A percentile compares a stretch with the other conserved stretches of the same genome.
Evolutionary conservation across 176 grass and related monocot genomes (phyloP).

Genomic region (Carex myosuroides): DNA sequence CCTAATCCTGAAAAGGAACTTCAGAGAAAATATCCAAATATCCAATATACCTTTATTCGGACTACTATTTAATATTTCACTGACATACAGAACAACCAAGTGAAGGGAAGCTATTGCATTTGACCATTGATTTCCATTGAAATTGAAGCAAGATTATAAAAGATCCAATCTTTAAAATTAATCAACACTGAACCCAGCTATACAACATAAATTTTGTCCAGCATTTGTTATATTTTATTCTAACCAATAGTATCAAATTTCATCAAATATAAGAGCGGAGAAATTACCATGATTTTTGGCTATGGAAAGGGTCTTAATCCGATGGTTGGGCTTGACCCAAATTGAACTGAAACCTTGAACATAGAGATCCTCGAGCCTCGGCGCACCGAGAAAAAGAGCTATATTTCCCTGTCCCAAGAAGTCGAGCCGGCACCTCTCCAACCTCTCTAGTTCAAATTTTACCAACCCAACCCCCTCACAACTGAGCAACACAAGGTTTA

Average conservation of each 20-base stretch:
- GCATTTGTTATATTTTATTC: not conserved
- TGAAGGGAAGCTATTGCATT: not conserved
- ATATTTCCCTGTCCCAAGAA: slow-evolving; percentile 55
- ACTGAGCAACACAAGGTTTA: slow-evolving; percentile 67
- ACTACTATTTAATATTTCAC: not conserved
- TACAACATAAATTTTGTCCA: not conserved
- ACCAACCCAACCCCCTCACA: slow-evolving; percentile 59
- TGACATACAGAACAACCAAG: not conserved
- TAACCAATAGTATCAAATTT: not conserved
- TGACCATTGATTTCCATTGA: not conserved
- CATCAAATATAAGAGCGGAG: not conserved
- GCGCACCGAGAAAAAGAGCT: slow-evolving; percentile 41
- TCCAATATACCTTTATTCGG: not conserved
- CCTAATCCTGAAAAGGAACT: not conserved
- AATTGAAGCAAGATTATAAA: not conserved
- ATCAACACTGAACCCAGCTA: not conserved
- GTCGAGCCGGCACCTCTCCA: slow-evolving; percentile 76
- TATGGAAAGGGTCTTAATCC: slow-evolving; percentile 54
- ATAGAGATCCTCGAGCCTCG: slow-evolving; percentile 54
- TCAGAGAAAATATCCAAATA: not conserved
- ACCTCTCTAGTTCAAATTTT: slow-evolving; percentile 35
- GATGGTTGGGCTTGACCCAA: slow-evolving; percentile 42
- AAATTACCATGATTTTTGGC: slow-evolving; percentile 62
- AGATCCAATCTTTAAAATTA: not conserved
- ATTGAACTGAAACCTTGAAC: slow-evolving; percentile 88